Conservation (phyloP, 495 filamentous ascomycete species). For the Talaromyces wortmannii region DNA sequence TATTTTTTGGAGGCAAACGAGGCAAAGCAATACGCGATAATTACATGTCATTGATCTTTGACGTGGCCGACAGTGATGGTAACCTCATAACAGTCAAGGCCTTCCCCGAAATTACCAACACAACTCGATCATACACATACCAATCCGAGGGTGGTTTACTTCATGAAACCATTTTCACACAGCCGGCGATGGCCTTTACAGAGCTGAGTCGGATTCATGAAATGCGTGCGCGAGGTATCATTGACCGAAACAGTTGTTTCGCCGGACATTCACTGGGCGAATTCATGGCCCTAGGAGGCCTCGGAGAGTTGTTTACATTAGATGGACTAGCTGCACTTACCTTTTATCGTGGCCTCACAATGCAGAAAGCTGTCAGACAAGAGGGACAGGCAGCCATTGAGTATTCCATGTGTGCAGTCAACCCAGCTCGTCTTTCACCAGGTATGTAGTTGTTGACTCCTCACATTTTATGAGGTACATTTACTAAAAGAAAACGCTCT, state of each 20-base stretch:
- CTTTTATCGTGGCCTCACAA: conserved; percentile 36
- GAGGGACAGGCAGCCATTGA: conserved; percentile 17
- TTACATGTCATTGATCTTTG: conserved; percentile 21
- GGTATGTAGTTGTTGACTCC: background rate
- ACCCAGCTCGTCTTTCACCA: conserved; percentile 25
- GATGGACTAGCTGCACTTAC: conserved; percentile 19
- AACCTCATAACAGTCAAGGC: conserved; percentile 6
- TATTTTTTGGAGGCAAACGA: conserved; percentile 31
- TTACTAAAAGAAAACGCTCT: background rate
- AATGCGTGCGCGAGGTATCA: conserved; percentile 18
- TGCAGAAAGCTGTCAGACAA: conserved; percentile 28
- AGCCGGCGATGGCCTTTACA: conserved; percentile 30
- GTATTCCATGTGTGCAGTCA: conserved; percentile 34
- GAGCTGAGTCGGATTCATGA: conserved; percentile 27
- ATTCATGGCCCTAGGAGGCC: conserved; percentile 23
- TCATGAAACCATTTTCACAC: conserved; percentile 33
- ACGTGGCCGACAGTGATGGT: conserved; percentile 9
- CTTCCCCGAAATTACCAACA: conserved; percentile 13
- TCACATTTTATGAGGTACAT: background rate
- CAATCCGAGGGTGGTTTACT: conserved; percentile 21
- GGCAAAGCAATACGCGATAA: conserved; percentile 28
- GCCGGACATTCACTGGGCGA: conserved; percentile 39
- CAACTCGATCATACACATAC: conserved; percentile 25
- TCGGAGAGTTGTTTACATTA: conserved; percentile 18
- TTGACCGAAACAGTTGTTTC: conserved; percentile 17